Percentiles rank a stretch among this genome's conserved stretches.
Conservation (phyloP, 1,284 basidiomycete species). For the Sphaerobolus stellatus region DNA sequence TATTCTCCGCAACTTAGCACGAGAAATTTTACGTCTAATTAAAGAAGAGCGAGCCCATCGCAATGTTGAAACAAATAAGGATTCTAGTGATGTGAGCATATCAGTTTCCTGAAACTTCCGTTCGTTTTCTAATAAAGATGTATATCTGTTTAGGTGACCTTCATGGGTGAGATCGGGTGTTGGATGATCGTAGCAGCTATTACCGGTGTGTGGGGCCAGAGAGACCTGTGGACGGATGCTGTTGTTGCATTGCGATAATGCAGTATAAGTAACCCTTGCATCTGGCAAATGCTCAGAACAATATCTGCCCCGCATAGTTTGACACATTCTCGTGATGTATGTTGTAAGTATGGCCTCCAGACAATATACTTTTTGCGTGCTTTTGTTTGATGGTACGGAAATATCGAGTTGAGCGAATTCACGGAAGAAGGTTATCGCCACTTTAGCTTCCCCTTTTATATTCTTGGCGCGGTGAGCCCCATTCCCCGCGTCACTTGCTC, state of each 20-base stretch:
- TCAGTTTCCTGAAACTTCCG: conserved; percentile 16
- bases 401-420: no score
- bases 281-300: no score
- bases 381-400: not conserved
- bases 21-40: conserved; percentile 65
- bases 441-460: no score
- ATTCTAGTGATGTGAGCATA: conserved; percentile 14
- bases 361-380: not conserved
- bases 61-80: conserved; percentile 23
- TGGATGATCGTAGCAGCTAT: conserved; percentile 83
- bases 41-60: conserved; percentile 26
- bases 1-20: conserved; percentile 73
- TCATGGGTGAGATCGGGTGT: conserved; percentile 59
- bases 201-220: conserved; percentile 80
- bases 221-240: conserved; percentile 82
- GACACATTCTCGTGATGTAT: not conserved
- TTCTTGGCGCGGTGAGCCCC: no score
- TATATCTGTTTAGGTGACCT: conserved; percentile 18
- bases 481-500: no score
- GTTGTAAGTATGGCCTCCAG: not conserved
- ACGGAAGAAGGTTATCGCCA: no score
- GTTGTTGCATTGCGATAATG: conserved; percentile 43
- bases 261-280: not conserved
- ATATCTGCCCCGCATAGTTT: no score
- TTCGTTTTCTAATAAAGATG: not conserved